Evolutionary conservation across 148 eudicot genomes (phyloP), one percentile per base, ranked within the genome.

Genomic region (Cornus suecica): DNA sequence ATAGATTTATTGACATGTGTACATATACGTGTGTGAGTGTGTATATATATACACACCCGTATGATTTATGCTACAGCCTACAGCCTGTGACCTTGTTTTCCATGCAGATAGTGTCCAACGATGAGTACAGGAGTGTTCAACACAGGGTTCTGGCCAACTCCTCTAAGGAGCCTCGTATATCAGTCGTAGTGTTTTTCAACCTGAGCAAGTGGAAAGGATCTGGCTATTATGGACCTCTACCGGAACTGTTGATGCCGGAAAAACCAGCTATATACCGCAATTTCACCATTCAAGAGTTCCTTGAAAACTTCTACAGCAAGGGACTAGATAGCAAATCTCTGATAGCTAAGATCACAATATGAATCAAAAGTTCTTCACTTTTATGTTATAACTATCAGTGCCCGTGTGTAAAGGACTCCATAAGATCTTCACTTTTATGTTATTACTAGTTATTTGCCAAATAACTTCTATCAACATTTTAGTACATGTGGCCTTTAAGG

Each of bases 61-160:
- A 8, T 32, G 37, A 0, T 32, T 32, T 32, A 32, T 32, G 37
- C 37, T 32, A 32, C 5, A 32, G 7, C 7, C 37, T 32, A n/a
- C n/a, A n/a, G n/a, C n/a, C n/a, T n/a, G n/a, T n/a, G n/a, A n/a
- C 7, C 7, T 32, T 32, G 37, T 37, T 37, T 37, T 37, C 6
- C 7, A 37, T 48, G 14, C 76, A 82, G 84, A 82, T 78, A 68
- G 63, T 75, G 7, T 74, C 76, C 9, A 78, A 78, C 18, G 84
- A 74, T 0, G 74, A 78, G 73, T 82, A 74, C 72, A 65, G 23
- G 20, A 82, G 81, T 32, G 79, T 82, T 41, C 31, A 82, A 31
- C 84, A 82, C 30, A 68, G 84, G 5, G 84, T 82, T 0, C 7
- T 70, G 29, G 79, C 84, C 16, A 81, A 81, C 65, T 69, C 79